Conservation (phyloP, 2,329 filamentous ascomycete species). For the Calcarisporium arbuscula region DNA sequence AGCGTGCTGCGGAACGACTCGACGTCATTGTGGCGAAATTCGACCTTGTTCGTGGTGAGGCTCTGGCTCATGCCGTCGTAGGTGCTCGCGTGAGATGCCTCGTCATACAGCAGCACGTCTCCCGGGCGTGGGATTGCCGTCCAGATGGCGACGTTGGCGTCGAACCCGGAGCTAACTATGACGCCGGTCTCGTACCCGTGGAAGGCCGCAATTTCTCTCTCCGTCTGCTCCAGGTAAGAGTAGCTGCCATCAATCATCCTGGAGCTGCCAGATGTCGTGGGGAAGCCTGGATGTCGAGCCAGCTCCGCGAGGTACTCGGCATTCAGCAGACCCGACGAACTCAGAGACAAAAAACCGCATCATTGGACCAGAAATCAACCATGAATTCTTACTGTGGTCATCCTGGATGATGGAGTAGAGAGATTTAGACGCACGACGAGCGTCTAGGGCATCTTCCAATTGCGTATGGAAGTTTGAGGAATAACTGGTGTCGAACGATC, state of each 20-base stretch:
- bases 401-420: constrained; percentile 16
- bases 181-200: constrained; percentile 51
- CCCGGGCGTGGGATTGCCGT: constrained; percentile 40
- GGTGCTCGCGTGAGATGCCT: constrained; percentile 58
- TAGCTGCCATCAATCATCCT: constrained; percentile 61
- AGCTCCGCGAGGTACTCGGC: constrained; percentile 37
- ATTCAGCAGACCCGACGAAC: constrained; percentile 37
- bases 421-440: constrained; percentile 11
- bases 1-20: constrained; percentile 35
- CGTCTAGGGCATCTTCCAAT: constrained; percentile 21
- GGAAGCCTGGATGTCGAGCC: constrained; percentile 12
- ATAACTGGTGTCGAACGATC: no score
- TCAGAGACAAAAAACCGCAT: constrained; percentile 60
- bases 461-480: constrained; percentile 10
- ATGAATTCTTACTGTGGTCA: neutral
- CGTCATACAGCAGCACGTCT: constrained; percentile 55
- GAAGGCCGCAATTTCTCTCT: constrained; percentile 55
- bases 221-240: constrained; percentile 39
- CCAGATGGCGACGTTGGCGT: constrained; percentile 46
- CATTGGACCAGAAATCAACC: constrained; percentile 57
- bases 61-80: constrained; percentile 55
- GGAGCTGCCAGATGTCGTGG: constrained; percentile 50
- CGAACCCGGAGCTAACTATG: constrained; percentile 53
- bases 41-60: constrained; percentile 36
- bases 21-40: constrained; percentile 31